A percentile compares a stretch with the other conserved stretches of the same genome.
Conservation (phyloP, 768 basidiomycete species). For the Hygrocybe punicea region DNA sequence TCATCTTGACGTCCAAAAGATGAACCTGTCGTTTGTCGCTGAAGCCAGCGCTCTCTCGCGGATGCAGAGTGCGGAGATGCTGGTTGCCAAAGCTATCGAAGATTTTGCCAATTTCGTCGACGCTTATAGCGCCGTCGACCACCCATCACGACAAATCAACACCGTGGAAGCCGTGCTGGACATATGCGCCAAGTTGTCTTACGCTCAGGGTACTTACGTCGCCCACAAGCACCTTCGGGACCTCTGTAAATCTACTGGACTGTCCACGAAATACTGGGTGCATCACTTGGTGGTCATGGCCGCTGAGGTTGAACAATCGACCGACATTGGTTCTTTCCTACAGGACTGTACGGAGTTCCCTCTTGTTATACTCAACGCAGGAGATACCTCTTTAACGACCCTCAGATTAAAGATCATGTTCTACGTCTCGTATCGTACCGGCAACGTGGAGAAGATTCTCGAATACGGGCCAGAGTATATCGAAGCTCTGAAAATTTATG, state of each 20-base stretch:
- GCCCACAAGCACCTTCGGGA: neutral
- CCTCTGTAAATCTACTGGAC: neutral
- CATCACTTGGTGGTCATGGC: neutral
- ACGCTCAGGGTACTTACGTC: neutral
- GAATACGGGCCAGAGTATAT: neutral
- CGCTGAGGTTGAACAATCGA: neutral
- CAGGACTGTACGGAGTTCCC: neutral
- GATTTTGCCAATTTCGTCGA: neutral
- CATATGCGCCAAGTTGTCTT: neutral
- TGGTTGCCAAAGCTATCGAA: neutral
- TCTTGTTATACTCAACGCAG: neutral
- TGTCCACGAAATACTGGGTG: neutral
- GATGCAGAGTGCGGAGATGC: neutral
- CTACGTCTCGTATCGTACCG: neutral
- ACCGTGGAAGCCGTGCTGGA: neutral
- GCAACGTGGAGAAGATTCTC: neutral
- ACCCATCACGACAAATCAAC: neutral
- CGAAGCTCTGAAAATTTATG: neutral
- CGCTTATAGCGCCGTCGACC: neutral
- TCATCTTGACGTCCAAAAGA: neutral
- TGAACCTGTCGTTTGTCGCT: neutral
- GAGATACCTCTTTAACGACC: neutral
- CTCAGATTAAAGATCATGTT: neutral
- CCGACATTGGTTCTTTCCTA: neutral
- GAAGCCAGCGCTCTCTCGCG: too few species aligned